phyloP scores from a whole-genome alignment of 345 rosid species.

The Linum trigynum region DNA sequence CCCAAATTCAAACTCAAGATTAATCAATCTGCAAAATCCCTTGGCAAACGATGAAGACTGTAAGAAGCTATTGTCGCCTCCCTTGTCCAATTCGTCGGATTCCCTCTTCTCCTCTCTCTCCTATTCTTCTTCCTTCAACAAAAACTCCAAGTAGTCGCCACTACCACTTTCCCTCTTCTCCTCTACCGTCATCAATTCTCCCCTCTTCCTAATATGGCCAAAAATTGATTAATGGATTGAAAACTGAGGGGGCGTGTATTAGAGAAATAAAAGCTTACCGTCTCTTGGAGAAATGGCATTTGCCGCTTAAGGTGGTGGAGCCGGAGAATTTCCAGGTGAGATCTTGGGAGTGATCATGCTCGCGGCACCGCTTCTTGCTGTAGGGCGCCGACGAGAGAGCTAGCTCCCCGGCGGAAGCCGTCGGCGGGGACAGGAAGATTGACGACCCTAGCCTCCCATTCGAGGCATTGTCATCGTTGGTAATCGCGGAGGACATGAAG shows the following conservation, averaged over 20 bases:
- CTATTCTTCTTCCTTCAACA: too few relatives aligned
- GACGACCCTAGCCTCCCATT: slow-evolving; percentile 66
- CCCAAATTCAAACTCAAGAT: too few relatives aligned
- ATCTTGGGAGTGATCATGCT: slow-evolving; percentile 35
- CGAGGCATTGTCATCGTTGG: slow-evolving; percentile 87
- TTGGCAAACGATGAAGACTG: too few relatives aligned
- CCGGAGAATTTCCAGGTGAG: slow-evolving; percentile 54
- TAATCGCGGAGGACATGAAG: slow-evolving; percentile 68
- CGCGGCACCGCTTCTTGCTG: slow-evolving; percentile 21
- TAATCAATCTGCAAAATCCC: too few relatives aligned
- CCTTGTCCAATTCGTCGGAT: too few relatives aligned
- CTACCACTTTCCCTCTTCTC: too few relatives aligned
- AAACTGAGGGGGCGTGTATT: neutral
- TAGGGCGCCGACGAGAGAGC: slow-evolving; percentile 49
- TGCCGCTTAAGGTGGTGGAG: slow-evolving; percentile 30
- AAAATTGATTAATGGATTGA: too few relatives aligned
- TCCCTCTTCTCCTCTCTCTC: too few relatives aligned
- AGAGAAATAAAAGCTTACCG: slow-evolving; percentile 38
- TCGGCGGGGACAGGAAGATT: slow-evolving; percentile 36
- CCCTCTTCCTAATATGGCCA: too few relatives aligned
- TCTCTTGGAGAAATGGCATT: slow-evolving; percentile 83
- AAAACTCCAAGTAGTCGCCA: too few relatives aligned
- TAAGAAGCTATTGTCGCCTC: too few relatives aligned
- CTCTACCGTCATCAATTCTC: too few relatives aligned
- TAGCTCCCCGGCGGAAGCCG: slow-evolving; percentile 58